A percentile compares a stretch with the other conserved stretches of the same genome.
Evolutionary conservation across 1,139 yeast genomes (phyloP).

Genomic region (Taphrina populina): DNA sequence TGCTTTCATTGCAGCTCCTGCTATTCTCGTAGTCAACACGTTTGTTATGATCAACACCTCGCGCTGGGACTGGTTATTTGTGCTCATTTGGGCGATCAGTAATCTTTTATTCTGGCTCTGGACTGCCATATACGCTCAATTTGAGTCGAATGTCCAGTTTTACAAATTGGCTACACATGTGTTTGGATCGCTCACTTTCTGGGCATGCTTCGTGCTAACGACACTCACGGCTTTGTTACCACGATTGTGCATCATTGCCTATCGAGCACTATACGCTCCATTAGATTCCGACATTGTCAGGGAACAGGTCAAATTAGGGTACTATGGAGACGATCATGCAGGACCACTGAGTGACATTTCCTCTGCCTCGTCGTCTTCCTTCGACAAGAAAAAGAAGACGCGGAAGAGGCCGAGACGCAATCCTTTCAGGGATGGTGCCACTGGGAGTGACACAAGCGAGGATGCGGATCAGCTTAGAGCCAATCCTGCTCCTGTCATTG

Average conservation of each 20-base stretch:
- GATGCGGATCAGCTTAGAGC: too few species aligned
- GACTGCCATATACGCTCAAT: conserved; percentile 87
- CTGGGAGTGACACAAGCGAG: conserved; percentile 19
- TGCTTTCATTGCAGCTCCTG: conserved; percentile 70
- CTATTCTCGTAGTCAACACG: conserved; percentile 75
- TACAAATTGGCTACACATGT: conserved; percentile 73
- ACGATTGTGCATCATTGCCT: conserved; percentile 64
- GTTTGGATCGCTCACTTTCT: conserved; percentile 69
- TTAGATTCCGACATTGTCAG: conserved; percentile 81
- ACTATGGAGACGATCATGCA: conserved; percentile 19
- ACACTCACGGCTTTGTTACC: conserved; percentile 72
- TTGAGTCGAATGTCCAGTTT: conserved; percentile 61
- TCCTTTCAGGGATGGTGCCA: conserved; percentile 19
- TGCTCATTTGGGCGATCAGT: conserved; percentile 62
- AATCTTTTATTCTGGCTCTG: conserved; percentile 61
- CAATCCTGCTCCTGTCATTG: too few species aligned
- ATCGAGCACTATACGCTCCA: conserved; percentile 65
- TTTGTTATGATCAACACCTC: conserved; percentile 79
- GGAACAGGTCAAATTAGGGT: conserved; percentile 50
- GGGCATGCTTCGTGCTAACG: conserved; percentile 81
- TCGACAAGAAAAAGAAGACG: conserved; percentile 2
- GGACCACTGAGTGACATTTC: conserved; percentile 12
- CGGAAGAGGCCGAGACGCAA: conserved; percentile 10
- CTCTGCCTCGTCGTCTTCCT: not conserved
- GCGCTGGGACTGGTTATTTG: conserved; percentile 91